These are phyloP conservation scores for Dittrichia graveolens DNA, from an alignment of 129 eudicot species.

Conservation along the genomic window DNA sequence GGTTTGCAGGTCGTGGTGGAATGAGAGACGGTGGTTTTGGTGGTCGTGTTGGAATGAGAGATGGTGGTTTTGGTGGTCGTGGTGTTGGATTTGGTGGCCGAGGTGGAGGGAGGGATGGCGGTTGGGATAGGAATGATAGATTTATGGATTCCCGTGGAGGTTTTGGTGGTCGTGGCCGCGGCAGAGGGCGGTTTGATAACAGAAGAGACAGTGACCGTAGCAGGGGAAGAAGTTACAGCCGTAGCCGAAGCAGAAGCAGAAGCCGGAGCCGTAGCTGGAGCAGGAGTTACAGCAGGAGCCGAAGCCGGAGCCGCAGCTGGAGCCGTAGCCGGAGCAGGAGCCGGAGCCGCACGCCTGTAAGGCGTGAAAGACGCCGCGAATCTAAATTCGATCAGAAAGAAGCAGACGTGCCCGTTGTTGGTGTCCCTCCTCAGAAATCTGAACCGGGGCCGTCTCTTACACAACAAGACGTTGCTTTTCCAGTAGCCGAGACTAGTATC, in stretches of 20 bases:
- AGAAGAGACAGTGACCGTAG: constrained; percentile 66
- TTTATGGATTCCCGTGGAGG: constrained; percentile 56
- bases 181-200: constrained; percentile 65
- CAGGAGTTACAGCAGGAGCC: constrained; percentile 46
- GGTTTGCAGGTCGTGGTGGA: constrained; percentile 78
- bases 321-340: constrained; percentile 42
- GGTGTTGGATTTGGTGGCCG: constrained; percentile 27
- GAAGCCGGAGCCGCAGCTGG: constrained; percentile 54
- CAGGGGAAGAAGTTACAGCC: constrained; percentile 72
- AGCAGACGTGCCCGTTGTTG: constrained; percentile 2
- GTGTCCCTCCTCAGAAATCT: not conserved
- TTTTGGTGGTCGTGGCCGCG: constrained; percentile 39
- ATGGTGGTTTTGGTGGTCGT: constrained; percentile 19
- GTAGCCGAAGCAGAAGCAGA: constrained; percentile 58
- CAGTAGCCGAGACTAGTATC: not conserved
- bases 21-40: constrained; percentile 40
- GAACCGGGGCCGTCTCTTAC: not conserved
- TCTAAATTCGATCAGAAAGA: constrained; percentile 61
- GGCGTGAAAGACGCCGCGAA: constrained; percentile 55
- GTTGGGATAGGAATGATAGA: constrained; percentile 64
- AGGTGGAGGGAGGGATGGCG: constrained; percentile 33
- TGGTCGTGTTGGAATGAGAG: constrained; percentile 39
- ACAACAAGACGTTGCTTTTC: not conserved
- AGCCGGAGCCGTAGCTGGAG: constrained; percentile 48
- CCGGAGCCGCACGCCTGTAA: constrained; percentile 46